phyloP scores from a whole-genome alignment of 2,329 filamentous ascomycete genomes.

The Pyricularia sp. region DNA sequence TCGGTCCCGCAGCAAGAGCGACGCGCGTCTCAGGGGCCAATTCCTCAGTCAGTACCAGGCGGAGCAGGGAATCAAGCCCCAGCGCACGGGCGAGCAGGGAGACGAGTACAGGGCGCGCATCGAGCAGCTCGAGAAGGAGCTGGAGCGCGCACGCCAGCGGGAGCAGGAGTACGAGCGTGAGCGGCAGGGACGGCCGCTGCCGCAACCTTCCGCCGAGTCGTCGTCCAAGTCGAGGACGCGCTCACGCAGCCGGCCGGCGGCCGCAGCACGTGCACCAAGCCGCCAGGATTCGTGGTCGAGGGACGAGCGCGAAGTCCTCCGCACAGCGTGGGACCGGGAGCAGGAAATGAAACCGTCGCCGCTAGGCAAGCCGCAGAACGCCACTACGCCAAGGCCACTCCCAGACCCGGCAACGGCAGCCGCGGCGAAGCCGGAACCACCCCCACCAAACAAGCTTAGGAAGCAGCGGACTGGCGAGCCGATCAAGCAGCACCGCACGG shows the following conservation, averaged over 20 bases:
- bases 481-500: not conserved
- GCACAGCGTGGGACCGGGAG: conserved; percentile 40
- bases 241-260: conserved; percentile 27
- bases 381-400: conserved; percentile 26
- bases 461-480: conserved; percentile 21
- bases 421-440: conserved; percentile 7
- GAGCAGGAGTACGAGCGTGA: conserved; percentile 53
- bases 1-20: conserved; percentile 47
- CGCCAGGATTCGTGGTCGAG: conserved; percentile 55
- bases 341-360: conserved; percentile 15
- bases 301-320: conserved; percentile 56
- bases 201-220: not conserved
- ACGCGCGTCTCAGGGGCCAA: conserved; percentile 68
- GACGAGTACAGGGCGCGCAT: conserved; percentile 57
- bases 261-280: conserved; percentile 30
- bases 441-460: conserved; percentile 16
- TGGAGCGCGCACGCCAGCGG: conserved; percentile 52
- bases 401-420: conserved; percentile 26
- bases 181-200: conserved; percentile 33
- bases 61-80: conserved; percentile 35
- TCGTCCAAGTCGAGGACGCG: conserved; percentile 23
- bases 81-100: conserved; percentile 3
- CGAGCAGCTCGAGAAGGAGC: conserved; percentile 67
- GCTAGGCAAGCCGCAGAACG: conserved; percentile 14
- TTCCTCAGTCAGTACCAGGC: conserved; percentile 81